Evolutionary conservation across 2,329 filamentous ascomycete genomes (phyloP).

Genomic region (Colletotrichum sp.): DNA sequence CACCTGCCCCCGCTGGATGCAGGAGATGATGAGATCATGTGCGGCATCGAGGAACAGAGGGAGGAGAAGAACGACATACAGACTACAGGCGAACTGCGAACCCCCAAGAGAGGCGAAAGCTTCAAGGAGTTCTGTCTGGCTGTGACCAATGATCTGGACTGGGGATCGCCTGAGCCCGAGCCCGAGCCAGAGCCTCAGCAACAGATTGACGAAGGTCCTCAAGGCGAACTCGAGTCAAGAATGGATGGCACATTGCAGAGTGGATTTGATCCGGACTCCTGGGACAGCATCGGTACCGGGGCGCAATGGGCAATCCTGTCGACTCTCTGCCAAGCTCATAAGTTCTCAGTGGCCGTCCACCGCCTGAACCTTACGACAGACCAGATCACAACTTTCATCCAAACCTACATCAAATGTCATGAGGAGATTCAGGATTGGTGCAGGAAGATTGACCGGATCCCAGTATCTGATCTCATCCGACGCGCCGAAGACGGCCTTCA

Average conservation of each 20-base stretch:
- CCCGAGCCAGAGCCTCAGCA: not conserved
- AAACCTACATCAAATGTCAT: not conserved
- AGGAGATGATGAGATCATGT: not conserved
- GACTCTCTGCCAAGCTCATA: not conserved
- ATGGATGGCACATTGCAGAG: not conserved
- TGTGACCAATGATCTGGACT: not conserved
- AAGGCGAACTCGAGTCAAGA: not conserved
- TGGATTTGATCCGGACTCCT: not conserved
- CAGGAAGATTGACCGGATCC: constrained; percentile 4
- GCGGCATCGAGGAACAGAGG: not conserved
- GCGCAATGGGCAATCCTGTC: not conserved
- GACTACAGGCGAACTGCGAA: not conserved
- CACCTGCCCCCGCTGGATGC: not conserved
- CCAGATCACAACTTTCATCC: not conserved
- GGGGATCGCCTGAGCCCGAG: constrained; percentile 12
- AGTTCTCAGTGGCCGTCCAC: not conserved
- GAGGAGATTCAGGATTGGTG: not conserved
- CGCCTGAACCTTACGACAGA: not conserved
- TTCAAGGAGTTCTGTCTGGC: not conserved
- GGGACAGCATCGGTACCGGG: not conserved
- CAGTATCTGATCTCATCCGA: not conserved
- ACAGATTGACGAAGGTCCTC: not conserved
- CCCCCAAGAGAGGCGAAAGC: not conserved
- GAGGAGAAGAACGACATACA: not conserved
- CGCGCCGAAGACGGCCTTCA: constrained; percentile 5